Evolutionary conservation across 768 basidiomycete species (phyloP).

Genomic region (Chiua virens): DNA sequence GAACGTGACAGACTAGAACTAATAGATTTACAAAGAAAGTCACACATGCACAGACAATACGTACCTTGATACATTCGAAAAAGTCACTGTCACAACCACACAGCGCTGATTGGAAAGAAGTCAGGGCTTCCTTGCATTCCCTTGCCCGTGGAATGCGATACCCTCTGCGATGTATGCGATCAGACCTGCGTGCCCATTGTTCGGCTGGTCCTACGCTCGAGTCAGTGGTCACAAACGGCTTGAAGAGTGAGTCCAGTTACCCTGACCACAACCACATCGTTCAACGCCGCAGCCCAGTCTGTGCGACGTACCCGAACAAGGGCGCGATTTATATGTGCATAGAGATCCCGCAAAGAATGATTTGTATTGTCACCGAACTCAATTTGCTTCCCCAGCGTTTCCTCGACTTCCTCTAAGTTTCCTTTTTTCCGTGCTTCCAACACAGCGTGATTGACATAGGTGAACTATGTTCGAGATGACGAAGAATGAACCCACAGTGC

Average conservation of each 20-base stretch:
- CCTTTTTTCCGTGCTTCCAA: conserved; percentile 7
- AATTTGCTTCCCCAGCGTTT: conserved; percentile 12
- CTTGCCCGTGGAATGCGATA: not conserved
- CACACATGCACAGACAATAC: not conserved
- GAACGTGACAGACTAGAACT: conserved; percentile 1
- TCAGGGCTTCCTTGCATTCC: not conserved
- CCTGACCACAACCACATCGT: not conserved
- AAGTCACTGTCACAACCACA: too few relatives aligned
- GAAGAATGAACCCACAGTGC: not conserved
- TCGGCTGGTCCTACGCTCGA: not conserved
- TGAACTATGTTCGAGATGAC: conserved; percentile 7
- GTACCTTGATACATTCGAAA: conserved; percentile 6
- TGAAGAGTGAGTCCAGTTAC: conserved; percentile 1
- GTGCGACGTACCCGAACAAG: conserved; percentile 8
- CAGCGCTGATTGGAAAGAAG: not conserved
- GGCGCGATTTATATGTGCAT: conserved; percentile 15
- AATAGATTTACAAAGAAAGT: too few relatives aligned
- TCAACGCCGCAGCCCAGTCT: conserved; percentile 5
- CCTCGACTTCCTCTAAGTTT: conserved; percentile 1
- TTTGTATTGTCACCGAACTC: not conserved
- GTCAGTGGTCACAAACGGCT: not conserved
- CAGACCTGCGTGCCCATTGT: not conserved
- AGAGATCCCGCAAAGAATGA: not conserved
- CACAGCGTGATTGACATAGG: conserved; percentile 4
- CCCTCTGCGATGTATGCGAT: conserved; percentile 5